A percentile compares a stretch with the other conserved stretches of the same genome.
These are phyloP conservation scores for Ophiosphaerella herpotricha DNA, from an alignment of 2,329 filamentous ascomycete genomes.

Conservation along the genomic window DNA sequence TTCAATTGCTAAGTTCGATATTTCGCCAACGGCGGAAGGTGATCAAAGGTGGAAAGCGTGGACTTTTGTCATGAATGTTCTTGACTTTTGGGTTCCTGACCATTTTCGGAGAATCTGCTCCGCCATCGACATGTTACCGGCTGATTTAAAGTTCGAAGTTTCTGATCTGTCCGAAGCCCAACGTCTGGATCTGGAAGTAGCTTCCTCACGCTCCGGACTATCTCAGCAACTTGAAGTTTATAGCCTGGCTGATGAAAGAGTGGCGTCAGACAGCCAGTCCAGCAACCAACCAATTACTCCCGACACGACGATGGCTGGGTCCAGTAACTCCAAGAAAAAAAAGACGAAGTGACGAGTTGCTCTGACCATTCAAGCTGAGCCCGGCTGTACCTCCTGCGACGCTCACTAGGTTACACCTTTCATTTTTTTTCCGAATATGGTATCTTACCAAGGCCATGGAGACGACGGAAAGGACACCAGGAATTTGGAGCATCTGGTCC, in stretches of 20 bases:
- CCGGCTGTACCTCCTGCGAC: no score
- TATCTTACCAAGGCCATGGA: no score
- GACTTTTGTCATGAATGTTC: conserved; percentile 22
- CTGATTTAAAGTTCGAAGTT: conserved; percentile 7
- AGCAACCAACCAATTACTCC: conserved; percentile 12
- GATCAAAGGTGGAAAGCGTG: conserved; percentile 9
- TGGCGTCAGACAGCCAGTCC: conserved; percentile 11
- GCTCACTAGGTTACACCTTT: no score
- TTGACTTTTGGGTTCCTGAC: conserved; percentile 17
- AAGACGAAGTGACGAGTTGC: background rate
- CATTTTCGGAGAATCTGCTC: conserved; percentile 12
- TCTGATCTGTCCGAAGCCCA: background rate
- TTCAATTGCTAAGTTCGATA: conserved; percentile 6
- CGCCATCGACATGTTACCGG: conserved; percentile 12
- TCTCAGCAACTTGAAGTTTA: conserved; percentile 10
- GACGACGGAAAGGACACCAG: no score
- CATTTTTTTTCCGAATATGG: no score
- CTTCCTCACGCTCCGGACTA: conserved; percentile 16
- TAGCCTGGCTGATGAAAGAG: background rate
- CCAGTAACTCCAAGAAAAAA: background rate
- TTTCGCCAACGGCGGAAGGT: conserved; percentile 9
- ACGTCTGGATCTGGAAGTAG: background rate
- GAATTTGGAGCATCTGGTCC: no score
- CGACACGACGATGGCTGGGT: conserved; percentile 13
- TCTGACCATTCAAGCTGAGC: background rate